Conservation (phyloP, 371 early-diverging fungal species). For the Zopfochytrium polystomum region DNA sequence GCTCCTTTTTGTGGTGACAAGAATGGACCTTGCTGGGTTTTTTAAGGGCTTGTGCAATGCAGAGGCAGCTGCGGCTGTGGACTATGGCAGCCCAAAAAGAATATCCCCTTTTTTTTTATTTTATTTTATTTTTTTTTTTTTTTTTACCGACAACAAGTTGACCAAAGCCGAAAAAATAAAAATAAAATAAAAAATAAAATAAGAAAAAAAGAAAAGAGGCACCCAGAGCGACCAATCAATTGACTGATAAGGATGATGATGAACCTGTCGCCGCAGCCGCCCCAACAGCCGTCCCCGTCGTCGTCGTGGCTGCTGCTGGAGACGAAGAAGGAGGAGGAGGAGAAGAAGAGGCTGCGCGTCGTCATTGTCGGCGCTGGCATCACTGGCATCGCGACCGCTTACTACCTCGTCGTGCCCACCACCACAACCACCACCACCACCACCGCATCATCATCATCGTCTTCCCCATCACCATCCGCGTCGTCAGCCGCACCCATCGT, state of each 20-base stretch:
- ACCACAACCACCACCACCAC: too few species aligned
- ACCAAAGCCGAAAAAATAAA: not conserved
- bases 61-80: too few species aligned
- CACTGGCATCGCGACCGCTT: constrained; percentile 62
- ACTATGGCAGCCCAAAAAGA: too few species aligned
- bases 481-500: too few species aligned
- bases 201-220: not conserved
- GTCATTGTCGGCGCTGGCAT: constrained; percentile 47
- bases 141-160: too few species aligned
- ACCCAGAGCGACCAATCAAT: not conserved
- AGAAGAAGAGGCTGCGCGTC: not conserved
- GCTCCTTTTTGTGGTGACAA: too few species aligned
- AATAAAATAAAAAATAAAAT: not conserved
- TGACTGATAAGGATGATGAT: not conserved
- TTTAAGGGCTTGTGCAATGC: too few species aligned
- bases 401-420: constrained; percentile 61
- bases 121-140: too few species aligned
- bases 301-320: not conserved
- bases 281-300: not conserved
- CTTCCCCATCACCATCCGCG: too few species aligned
- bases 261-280: not conserved
- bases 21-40: too few species aligned
- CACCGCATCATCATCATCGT: too few species aligned
- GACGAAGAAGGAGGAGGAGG: not conserved
- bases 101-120: too few species aligned